Conservation (phyloP, 2,329 filamentous ascomycete genomes). For the Pestalotiopsis sp. region DNA sequence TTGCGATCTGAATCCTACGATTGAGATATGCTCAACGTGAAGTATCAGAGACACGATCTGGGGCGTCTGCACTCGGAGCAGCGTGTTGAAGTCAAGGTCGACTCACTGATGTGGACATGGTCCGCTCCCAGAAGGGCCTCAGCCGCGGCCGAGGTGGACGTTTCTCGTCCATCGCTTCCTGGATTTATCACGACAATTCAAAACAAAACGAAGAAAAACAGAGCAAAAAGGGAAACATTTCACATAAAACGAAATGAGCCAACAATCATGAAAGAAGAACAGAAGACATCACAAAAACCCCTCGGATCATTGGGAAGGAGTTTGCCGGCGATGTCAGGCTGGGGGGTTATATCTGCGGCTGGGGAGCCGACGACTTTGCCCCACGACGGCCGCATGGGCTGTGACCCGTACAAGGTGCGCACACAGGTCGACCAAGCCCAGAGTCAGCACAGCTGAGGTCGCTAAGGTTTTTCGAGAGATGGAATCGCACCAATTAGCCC, state of each 20-base stretch:
- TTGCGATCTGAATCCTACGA: neutral
- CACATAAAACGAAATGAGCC: neutral
- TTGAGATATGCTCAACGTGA: neutral
- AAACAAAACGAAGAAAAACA: neutral
- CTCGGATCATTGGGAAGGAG: neutral
- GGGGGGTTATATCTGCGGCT: conserved; percentile 12
- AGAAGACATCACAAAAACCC: neutral
- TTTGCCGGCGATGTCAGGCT: neutral
- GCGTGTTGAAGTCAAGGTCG: neutral
- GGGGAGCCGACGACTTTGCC: neutral
- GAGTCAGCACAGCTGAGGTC: conserved; percentile 8
- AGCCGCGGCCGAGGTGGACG: neutral
- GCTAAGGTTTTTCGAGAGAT: neutral
- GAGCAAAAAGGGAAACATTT: neutral
- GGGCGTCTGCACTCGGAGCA: neutral
- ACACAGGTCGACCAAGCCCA: neutral
- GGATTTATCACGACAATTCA: neutral
- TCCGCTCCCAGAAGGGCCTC: conserved; percentile 9
- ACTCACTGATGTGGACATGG: conserved; percentile 5
- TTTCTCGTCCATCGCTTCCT: neutral
- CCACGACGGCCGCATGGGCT: neutral
- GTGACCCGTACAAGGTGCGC: neutral
- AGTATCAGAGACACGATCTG: neutral
- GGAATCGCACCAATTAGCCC: neutral
- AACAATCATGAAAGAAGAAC: no score